These are phyloP conservation scores for Tricholoma sp. DNA, from an alignment of 768 basidiomycete species.

Conservation along the genomic window DNA sequence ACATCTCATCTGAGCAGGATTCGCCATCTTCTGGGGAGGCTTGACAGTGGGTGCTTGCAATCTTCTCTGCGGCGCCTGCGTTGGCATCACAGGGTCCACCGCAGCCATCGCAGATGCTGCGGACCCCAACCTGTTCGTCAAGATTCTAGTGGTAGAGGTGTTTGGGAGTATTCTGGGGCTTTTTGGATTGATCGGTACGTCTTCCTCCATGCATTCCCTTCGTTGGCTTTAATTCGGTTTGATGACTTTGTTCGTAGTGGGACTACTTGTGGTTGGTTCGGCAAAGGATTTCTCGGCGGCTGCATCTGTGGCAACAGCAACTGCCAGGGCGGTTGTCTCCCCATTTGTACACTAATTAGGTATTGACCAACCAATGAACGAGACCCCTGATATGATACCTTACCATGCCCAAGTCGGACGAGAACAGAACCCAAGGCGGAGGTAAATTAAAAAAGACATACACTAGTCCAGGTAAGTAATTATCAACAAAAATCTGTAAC, in stretches of 20 bases:
- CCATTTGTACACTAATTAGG: conserved; percentile 31
- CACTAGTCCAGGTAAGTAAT: too few relatives aligned
- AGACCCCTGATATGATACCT: neutral
- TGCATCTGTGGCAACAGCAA: conserved; percentile 20
- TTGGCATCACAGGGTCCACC: conserved; percentile 93
- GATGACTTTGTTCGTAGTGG: conserved; percentile 42
- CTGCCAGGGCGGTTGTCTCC: conserved; percentile 30
- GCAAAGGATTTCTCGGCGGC: conserved; percentile 56
- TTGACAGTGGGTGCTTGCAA: conserved; percentile 93
- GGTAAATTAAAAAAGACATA: neutral
- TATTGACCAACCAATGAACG: neutral
- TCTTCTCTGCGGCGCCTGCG: conserved; percentile 89
- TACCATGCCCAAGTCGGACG: neutral
- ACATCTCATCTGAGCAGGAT: conserved; percentile 45
- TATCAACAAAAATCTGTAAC: neutral
- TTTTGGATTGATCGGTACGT: conserved; percentile 88
- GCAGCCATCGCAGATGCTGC: conserved; percentile 95
- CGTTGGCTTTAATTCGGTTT: neutral
- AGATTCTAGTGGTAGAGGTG: conserved; percentile 94
- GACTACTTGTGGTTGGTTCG: conserved; percentile 70
- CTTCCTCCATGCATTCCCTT: neutral
- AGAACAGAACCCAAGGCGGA: neutral
- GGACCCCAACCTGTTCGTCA: conserved; percentile 92
- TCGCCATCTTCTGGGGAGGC: conserved; percentile 95
- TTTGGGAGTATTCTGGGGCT: conserved; percentile 89